Conservation (phyloP, 2,329 filamentous ascomycete species). For the Cladorrhinum sp. region DNA sequence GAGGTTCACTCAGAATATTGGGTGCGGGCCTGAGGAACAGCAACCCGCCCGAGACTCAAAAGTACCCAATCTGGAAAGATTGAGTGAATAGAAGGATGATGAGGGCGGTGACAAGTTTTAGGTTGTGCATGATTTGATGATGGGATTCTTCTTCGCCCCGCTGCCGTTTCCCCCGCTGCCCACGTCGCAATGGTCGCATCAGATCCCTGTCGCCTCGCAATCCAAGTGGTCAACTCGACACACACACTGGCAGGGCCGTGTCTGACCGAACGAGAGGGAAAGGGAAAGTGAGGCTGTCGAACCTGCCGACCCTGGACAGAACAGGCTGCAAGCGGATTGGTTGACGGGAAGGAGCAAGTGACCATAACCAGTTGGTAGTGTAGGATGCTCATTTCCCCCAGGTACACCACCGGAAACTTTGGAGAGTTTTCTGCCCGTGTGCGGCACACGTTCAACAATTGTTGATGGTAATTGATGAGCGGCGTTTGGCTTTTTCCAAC, state of each 20-base stretch:
- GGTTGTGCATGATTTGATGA: background rate
- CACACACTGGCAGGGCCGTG: too few relatives aligned
- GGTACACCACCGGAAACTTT: background rate
- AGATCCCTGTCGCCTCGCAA: background rate
- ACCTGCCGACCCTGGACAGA: background rate
- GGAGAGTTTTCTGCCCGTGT: background rate
- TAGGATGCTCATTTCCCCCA: background rate
- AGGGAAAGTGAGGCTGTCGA: constrained; percentile 1
- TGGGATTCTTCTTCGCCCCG: background rate
- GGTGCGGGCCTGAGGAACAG: too few relatives aligned
- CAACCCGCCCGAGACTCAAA: too few relatives aligned
- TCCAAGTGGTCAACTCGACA: background rate
- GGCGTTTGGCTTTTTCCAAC: background rate
- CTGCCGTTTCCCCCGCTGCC: too few relatives aligned
- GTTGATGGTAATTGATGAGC: background rate
- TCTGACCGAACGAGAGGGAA: background rate
- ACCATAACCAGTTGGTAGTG: background rate
- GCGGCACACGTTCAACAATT: background rate
- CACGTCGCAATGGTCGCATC: background rate
- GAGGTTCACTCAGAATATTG: too few relatives aligned
- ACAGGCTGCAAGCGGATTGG: background rate
- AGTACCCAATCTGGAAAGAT: background rate
- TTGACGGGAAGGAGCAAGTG: background rate
- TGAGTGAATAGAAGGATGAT: too few relatives aligned
- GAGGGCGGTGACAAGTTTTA: too few relatives aligned